Evolutionary conservation across 352 stramenopile genomes (phyloP).

Genomic region (Globisporangium paddicum): DNA sequence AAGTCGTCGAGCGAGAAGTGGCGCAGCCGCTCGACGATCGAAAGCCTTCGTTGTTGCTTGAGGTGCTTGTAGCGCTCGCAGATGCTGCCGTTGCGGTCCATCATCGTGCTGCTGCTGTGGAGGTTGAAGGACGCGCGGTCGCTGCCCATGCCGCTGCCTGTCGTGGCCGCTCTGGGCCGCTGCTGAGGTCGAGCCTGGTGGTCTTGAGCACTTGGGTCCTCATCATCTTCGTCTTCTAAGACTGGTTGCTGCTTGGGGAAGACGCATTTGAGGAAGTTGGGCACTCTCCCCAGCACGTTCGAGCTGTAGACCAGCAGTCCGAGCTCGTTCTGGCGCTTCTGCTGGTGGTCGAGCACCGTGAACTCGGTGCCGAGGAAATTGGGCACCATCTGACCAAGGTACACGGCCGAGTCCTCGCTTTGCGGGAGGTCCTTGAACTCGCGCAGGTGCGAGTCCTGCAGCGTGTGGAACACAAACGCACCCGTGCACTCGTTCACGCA

Average conservation of each 20-base stretch:
- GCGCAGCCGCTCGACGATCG: slow-evolving; percentile 47
- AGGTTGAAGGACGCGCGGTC: slow-evolving; percentile 45
- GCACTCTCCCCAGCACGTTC: slow-evolving; percentile 75
- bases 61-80: slow-evolving; percentile 56
- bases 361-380: slow-evolving; percentile 87
- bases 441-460: slow-evolving; percentile 69
- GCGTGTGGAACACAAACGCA: slow-evolving; percentile 79
- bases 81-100: slow-evolving; percentile 46
- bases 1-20: slow-evolving; percentile 58
- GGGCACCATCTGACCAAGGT: slow-evolving; percentile 66
- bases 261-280: slow-evolving; percentile 67
- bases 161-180: slow-evolving; percentile 9
- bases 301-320: slow-evolving; percentile 71
- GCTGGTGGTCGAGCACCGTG: slow-evolving; percentile 75
- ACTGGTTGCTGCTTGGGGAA: slow-evolving; percentile 29
- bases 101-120: slow-evolving; percentile 35
- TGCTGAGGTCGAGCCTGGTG: background rate
- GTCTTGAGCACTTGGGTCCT: background rate
- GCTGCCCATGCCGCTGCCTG: slow-evolving; percentile 29
- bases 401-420: slow-evolving; percentile 73
- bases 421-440: slow-evolving; percentile 69
- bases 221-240: slow-evolving; percentile 8
- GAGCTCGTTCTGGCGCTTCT: slow-evolving; percentile 61
- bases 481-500: slow-evolving; percentile 65
- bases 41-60: slow-evolving; percentile 40